Base-by-base conservation (phyloP, 495 filamentous ascomycete genomes). In the Pyronema domesticum region DNA sequence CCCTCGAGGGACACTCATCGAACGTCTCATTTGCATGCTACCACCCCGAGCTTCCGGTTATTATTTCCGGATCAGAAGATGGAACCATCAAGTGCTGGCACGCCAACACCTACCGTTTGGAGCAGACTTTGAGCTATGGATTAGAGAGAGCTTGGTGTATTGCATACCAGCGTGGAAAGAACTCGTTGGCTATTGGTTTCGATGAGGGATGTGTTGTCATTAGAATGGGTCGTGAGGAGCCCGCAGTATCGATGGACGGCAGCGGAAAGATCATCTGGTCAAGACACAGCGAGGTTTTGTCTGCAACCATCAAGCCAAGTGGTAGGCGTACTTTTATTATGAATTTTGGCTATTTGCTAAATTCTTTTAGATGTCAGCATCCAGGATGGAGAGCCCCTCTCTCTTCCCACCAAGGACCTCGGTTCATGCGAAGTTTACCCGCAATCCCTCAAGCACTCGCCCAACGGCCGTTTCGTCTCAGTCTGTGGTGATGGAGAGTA, bases 1-100 rank as follows among this genome's bases (percentile, higher is more conserved):
- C 89, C 33, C 72, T 99, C 23, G 91, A 99, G 70, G 93, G 93
- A 45, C 91, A 99, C 63, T 93, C 89, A 6, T 94, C 86, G 70
- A 99, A 99, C 62, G 91, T 99, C n/a, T 94, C 86, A 7, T 99
- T 96, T 63, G 91, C 91, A 15, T 94, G 88, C 70, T 99, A 95
- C 65, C 91, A 99, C 66, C 91, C 91, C 0, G 93, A 96, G 69
- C 71, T 99, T 34, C 91, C 91, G 9, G 81, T 99, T 57, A 96
- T 99, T 58, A 93, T 99, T 53, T 95, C 89, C n/a, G 91, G 91
- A 57, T 95, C 89, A 13, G 91, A 99, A 68, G 91, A 99, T 70
- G 89, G 91, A 50, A 95, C 91, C 4, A 78, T 99, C 54, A 94
- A 94, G 72, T 89, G 96, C 68, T 99, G 91, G 91, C 91, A 99